A percentile compares a stretch with the other conserved stretches of the same genome.
phyloP scores from a whole-genome alignment of 2,329 filamentous ascomycete genomes.

The Furcasterigmium furcatum region DNA sequence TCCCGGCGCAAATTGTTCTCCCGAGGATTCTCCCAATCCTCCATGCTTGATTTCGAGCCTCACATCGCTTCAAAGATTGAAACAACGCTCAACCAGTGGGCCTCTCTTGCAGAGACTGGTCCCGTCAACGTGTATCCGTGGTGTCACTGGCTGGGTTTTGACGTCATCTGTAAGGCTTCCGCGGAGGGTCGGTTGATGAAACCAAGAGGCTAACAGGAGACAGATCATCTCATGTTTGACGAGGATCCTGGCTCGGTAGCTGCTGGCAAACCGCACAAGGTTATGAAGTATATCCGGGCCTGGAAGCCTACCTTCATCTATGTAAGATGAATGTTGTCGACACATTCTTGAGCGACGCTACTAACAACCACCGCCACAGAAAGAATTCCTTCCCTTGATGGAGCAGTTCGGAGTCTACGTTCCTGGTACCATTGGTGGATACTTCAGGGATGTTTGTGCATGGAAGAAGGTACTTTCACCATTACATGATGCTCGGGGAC shows the following conservation, averaged over 20 bases:
- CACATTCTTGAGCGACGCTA: too few species aligned
- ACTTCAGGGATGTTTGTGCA: constrained; percentile 1
- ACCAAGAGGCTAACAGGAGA: not conserved
- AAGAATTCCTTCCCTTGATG: constrained; percentile 5
- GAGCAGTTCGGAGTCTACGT: constrained; percentile 3
- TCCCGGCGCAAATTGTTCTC: constrained; percentile 4
- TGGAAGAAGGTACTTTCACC: constrained; percentile 9
- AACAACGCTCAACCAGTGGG: constrained; percentile 6
- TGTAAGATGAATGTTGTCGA: too few species aligned
- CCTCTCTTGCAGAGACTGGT: not conserved
- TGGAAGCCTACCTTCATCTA: constrained; percentile 8
- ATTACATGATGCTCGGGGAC: too few species aligned
- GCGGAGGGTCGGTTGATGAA: too few species aligned
- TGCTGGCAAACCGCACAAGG: constrained; percentile 1
- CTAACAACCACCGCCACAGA: too few species aligned
- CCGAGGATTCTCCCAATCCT: constrained; percentile 4
- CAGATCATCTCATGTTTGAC: constrained; percentile 8
- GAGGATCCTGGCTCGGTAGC: constrained; percentile 6
- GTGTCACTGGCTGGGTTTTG: constrained; percentile 7
- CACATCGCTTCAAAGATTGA: constrained; percentile 4
- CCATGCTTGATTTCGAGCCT: constrained; percentile 6
- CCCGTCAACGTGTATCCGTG: constrained; percentile 5
- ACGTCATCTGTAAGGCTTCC: constrained; percentile 7
- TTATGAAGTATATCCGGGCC: constrained; percentile 5
- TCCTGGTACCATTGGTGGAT: constrained; percentile 4